Percentiles rank a stretch among this genome's conserved stretches.
phyloP scores from a whole-genome alignment of 495 filamentous ascomycete genomes.

The Aspergillus leporis region DNA sequence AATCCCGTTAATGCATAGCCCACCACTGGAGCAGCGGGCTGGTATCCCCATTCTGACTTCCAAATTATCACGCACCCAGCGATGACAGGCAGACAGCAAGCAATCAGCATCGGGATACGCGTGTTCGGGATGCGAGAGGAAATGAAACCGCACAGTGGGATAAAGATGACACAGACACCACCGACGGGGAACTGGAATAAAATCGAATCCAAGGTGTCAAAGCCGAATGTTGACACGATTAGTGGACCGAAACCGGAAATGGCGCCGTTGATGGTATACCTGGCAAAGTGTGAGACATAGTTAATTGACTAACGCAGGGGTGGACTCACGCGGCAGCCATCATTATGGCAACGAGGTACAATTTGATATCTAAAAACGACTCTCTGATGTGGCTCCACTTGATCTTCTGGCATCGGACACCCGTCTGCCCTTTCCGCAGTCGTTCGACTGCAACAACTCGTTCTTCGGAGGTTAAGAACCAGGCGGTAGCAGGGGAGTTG shows the following conservation, averaged over 20 bases:
- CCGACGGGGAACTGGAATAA: conserved; percentile 74
- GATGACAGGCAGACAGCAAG: conserved; percentile 69
- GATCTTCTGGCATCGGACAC: conserved; percentile 52
- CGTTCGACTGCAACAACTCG: conserved; percentile 55
- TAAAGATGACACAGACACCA: conserved; percentile 61
- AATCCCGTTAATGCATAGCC: conserved; percentile 72
- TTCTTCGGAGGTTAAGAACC: conserved; percentile 53
- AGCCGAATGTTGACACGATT: conserved; percentile 75
- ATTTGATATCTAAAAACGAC: conserved; percentile 46
- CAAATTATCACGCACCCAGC: conserved; percentile 75
- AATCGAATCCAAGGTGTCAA: conserved; percentile 62
- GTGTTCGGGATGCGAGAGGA: conserved; percentile 60
- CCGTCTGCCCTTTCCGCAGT: conserved; percentile 52
- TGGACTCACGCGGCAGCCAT: conserved; percentile 53
- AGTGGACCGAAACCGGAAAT: conserved; percentile 75
- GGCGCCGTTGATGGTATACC: conserved; percentile 72
- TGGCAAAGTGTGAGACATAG: conserved; percentile 12
- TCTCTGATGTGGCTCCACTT: conserved; percentile 53
- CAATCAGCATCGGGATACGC: conserved; percentile 60
- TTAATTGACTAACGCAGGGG: neutral
- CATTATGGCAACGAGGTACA: conserved; percentile 58
- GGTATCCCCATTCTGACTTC: conserved; percentile 65
- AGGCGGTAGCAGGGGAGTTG: conserved; percentile 53
- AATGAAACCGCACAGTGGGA: conserved; percentile 64
- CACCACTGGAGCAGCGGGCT: conserved; percentile 60